A percentile compares a stretch with the other conserved stretches of the same genome.
Evolutionary conservation across 768 basidiomycete species (phyloP).

Genomic region (Tephrocybe sp.): DNA sequence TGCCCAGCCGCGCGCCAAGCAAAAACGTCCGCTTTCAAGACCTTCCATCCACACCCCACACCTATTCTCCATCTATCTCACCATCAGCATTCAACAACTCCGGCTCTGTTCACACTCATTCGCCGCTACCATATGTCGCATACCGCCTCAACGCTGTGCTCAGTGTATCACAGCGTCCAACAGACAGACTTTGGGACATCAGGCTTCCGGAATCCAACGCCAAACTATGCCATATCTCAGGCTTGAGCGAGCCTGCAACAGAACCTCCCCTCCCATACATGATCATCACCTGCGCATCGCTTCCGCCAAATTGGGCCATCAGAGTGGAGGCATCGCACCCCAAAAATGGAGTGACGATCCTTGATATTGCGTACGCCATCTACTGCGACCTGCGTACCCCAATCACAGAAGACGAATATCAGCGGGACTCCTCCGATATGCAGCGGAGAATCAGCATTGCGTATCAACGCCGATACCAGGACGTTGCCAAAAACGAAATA

Average conservation of each 20-base stretch:
- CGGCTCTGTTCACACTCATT: slow-evolving; percentile 14
- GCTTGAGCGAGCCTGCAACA: slow-evolving; percentile 32
- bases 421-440: slow-evolving; percentile 26
- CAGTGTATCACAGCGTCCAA: slow-evolving; percentile 1
- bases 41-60: slow-evolving; percentile 18
- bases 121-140: slow-evolving; percentile 16
- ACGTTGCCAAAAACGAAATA: slow-evolving; percentile 23
- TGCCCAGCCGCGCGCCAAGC: slow-evolving; percentile 29
- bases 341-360: slow-evolving; percentile 28
- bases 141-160: slow-evolving; percentile 16
- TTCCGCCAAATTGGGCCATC: slow-evolving; percentile 31
- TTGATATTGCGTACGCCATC: slow-evolving; percentile 48
- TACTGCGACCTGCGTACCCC: slow-evolving; percentile 42
- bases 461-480: slow-evolving; percentile 40
- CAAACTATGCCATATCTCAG: slow-evolving; percentile 19
- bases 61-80: slow-evolving; percentile 14
- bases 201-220: slow-evolving; percentile 11
- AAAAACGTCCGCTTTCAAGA: slow-evolving; percentile 27
- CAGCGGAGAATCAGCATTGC: slow-evolving; percentile 38
- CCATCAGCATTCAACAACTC: slow-evolving; percentile 15
- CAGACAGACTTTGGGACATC: slow-evolving; percentile 15
- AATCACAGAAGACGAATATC: slow-evolving; percentile 41
- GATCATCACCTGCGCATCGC: slow-evolving; percentile 27
- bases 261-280: slow-evolving; percentile 31
- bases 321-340: slow-evolving; percentile 26